These are phyloP conservation scores for Hypoxylon sp. DNA, from an alignment of 2,329 filamentous ascomycete genomes.

Conservation along the genomic window DNA sequence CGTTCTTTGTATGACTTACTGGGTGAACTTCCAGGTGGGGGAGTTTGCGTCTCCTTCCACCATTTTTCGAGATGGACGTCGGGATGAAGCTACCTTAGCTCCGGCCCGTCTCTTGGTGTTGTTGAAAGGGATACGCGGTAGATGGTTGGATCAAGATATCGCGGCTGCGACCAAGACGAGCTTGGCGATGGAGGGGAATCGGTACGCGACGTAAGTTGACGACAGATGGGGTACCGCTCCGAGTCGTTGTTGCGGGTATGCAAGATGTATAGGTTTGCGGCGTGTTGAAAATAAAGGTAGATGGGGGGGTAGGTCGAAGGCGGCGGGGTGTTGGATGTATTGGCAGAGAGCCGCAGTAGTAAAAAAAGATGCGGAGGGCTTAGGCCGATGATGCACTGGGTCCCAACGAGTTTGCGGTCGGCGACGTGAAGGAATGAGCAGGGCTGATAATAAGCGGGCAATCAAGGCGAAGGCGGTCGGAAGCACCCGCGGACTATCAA, in stretches of 20 bases:
- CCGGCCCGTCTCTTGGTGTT: constrained; percentile 29
- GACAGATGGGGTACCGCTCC: constrained; percentile 21
- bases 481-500: constrained; percentile 26
- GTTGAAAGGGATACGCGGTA: constrained; percentile 9
- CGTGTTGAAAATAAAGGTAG: constrained; percentile 19
- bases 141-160: constrained; percentile 19
- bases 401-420: constrained; percentile 33
- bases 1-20: constrained; percentile 67
- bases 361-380: constrained; percentile 21
- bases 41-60: constrained; percentile 93
- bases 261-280: constrained; percentile 13
- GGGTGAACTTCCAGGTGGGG: constrained; percentile 99
- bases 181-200: constrained; percentile 16
- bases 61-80: constrained; percentile 70
- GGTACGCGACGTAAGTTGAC: constrained; percentile 25
- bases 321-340: constrained; percentile 31
- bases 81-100: constrained; percentile 39
- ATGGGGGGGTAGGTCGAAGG: constrained; percentile 10
- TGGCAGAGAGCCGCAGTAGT: constrained; percentile 9
- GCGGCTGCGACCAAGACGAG: constrained; percentile 24
- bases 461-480: constrained; percentile 26
- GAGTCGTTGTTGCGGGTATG: constrained; percentile 16
- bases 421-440: constrained; percentile 24
- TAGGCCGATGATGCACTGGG: constrained; percentile 29
- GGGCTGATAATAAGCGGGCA: constrained; percentile 19